Conservation (phyloP, 1,284 basidiomycete species). For the Puccinia coronata region DNA sequence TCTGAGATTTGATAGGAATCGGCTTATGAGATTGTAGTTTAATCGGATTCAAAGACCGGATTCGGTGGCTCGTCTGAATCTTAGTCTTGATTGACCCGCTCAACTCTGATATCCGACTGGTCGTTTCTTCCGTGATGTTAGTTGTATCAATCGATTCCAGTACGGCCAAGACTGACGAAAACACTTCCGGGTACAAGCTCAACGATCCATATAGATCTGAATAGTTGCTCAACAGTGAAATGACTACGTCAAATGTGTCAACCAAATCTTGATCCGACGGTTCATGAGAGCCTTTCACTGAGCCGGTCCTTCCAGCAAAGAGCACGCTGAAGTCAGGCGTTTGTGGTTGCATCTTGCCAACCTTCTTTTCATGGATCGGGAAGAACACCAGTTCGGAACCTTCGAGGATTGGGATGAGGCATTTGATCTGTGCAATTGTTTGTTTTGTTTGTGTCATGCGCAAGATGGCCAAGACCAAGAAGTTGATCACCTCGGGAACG, state of each 20-base stretch:
- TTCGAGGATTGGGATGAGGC: constrained; percentile 73
- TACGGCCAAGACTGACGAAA: constrained; percentile 68
- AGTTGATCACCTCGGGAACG: constrained; percentile 86
- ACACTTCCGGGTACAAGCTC: constrained; percentile 81
- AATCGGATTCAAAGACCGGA: constrained; percentile 65
- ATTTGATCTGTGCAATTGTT: constrained; percentile 64
- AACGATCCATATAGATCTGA: constrained; percentile 74
- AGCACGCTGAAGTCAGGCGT: constrained; percentile 51
- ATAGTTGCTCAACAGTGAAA: constrained; percentile 69
- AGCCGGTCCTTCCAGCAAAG: constrained; percentile 57
- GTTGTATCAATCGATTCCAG: constrained; percentile 64
- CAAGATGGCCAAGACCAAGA: constrained; percentile 70
- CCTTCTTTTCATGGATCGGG: constrained; percentile 51
- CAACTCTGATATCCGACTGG: constrained; percentile 27
- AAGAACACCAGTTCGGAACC: constrained; percentile 52
- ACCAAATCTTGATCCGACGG: constrained; percentile 69
- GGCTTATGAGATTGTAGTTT: constrained; percentile 90
- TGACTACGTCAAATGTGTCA: constrained; percentile 67
- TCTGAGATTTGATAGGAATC: constrained; percentile 87
- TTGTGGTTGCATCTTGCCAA: constrained; percentile 50
- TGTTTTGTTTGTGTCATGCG: constrained; percentile 71
- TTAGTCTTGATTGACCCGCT: constrained; percentile 39
- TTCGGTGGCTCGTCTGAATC: constrained; percentile 8
- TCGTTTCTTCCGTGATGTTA: constrained; percentile 8
- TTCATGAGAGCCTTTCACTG: constrained; percentile 59